Evolutionary conservation across 2,329 filamentous ascomycete species (phyloP).

Genomic region (Helicocarpus griseus): DNA sequence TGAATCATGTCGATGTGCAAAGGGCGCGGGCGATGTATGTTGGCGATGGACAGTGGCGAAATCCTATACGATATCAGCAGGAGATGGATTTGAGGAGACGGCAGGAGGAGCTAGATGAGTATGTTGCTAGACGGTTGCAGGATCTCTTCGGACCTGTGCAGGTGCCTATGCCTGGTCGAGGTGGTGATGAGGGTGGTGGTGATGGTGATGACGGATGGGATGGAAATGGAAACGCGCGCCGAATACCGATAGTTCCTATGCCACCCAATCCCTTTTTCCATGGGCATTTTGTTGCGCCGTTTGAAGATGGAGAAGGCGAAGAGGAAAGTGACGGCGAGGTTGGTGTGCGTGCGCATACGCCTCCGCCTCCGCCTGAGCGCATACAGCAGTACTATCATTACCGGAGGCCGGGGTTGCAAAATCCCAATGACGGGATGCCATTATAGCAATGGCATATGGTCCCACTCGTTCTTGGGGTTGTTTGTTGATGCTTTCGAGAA

Average conservation of each 20-base stretch:
- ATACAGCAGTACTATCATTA: no score
- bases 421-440: no score
- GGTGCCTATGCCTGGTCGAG: background rate
- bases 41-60: conserved; percentile 7
- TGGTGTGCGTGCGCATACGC: no score
- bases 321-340: no score
- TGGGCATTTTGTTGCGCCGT: background rate
- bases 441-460: no score
- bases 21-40: conserved; percentile 42
- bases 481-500: no score
- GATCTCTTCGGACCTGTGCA: background rate
- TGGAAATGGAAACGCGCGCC: no score
- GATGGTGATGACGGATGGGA: no score
- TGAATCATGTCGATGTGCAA: conserved; percentile 79
- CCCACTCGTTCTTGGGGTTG: no score
- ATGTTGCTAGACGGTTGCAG: conserved; percentile 44
- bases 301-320: background rate
- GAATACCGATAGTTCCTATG: no score
- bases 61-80: conserved; percentile 35
- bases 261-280: background rate
- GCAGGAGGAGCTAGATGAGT: conserved; percentile 42
- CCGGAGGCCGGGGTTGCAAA: no score
- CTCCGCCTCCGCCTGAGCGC: no score
- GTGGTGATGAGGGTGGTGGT: background rate
- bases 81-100: conserved; percentile 38